Conservation (phyloP, 148 eudicot genomes). For the Suaeda aralocaspica region DNA sequence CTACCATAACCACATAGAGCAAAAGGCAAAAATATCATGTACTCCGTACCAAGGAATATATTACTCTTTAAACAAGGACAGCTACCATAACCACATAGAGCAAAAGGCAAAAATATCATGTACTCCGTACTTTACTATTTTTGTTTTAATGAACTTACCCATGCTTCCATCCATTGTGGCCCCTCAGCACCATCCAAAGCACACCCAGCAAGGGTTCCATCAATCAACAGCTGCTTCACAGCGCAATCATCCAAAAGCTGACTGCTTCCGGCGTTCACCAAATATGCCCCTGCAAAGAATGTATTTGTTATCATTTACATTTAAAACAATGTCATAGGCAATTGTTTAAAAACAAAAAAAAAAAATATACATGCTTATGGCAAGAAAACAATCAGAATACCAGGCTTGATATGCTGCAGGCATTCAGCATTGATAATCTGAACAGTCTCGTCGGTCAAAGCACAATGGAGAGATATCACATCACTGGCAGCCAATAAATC, state of each 20-base stretch:
- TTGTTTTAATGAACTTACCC: constrained; percentile 66
- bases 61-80: too few species aligned
- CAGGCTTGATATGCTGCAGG: constrained; percentile 90
- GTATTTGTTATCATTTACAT: constrained; percentile 5
- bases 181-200: constrained; percentile 99
- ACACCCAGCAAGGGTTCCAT: constrained; percentile 96
- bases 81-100: too few species aligned
- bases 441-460: constrained; percentile 80
- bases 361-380: neutral
- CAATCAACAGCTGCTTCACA: constrained; percentile 90
- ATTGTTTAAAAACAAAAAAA: neutral
- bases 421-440: constrained; percentile 89
- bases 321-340: constrained; percentile 5
- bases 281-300: constrained; percentile 66
- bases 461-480: constrained; percentile 89
- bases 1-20: too few species aligned
- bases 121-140: too few species aligned
- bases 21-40: too few species aligned
- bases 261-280: constrained; percentile 96
- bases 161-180: constrained; percentile 99
- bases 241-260: constrained; percentile 99
- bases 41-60: too few species aligned
- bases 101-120: too few species aligned
- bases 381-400: constrained; percentile 30
- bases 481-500: constrained; percentile 98